A percentile compares a stretch with the other conserved stretches of the same genome.
Evolutionary conservation across 1,139 yeast genomes (phyloP).

Genomic region (Keqinozyma sinolaborantium): DNA sequence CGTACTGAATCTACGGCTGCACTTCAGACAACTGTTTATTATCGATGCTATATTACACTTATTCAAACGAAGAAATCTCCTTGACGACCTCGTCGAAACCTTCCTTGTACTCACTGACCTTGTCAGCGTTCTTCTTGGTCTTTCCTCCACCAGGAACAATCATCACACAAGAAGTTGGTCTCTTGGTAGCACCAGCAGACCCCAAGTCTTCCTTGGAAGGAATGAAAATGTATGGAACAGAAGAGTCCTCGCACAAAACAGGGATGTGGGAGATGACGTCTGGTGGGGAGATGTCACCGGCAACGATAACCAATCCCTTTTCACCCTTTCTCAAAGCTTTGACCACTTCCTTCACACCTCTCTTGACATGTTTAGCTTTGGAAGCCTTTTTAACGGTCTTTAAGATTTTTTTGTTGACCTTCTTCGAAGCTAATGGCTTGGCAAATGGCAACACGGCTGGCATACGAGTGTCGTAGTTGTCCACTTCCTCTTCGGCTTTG

Average conservation of each 20-base stretch:
- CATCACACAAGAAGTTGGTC: constrained; percentile 98
- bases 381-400: constrained; percentile 97
- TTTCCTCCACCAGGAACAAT: constrained; percentile 95
- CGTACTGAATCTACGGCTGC: no score
- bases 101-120: constrained; percentile 88
- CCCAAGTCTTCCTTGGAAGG: constrained; percentile 99
- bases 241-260: constrained; percentile 89
- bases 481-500: constrained; percentile 53
- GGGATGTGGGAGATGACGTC: constrained; percentile 98
- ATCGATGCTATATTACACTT: constrained; percentile 3
- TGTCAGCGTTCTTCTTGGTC: constrained; percentile 73
- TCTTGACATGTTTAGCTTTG: constrained; percentile 94
- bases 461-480: constrained; percentile 88
- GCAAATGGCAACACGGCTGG: constrained; percentile 93
- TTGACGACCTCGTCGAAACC: constrained; percentile 89
- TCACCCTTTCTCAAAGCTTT: constrained; percentile 97
- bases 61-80: constrained; percentile 58
- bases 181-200: constrained; percentile 97
- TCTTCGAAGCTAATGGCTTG: constrained; percentile 92
- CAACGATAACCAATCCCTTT: constrained; percentile 92
- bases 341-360: constrained; percentile 99
- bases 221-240: constrained; percentile 87
- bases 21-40: not conserved
- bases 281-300: constrained; percentile 97
- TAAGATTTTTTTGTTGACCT: constrained; percentile 89